Percentiles rank a stretch among this genome's conserved stretches.
Conservation (phyloP, 2,329 filamentous ascomycete genomes). For the Apiospora marii region DNA sequence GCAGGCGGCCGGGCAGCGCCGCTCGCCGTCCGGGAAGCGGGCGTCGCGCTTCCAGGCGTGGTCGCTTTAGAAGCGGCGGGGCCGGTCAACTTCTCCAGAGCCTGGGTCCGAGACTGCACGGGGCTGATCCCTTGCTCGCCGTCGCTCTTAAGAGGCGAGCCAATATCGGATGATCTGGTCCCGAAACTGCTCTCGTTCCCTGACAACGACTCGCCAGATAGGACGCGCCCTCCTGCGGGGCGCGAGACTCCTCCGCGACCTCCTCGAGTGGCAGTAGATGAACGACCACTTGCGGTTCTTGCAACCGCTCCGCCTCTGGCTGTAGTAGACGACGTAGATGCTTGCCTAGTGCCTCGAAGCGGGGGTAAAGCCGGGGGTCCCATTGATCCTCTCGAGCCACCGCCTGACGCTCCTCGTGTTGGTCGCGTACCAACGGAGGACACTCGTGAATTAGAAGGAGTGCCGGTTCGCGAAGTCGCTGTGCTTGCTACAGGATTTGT, state of each 20-base stretch:
- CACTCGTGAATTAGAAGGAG: conserved; percentile 64
- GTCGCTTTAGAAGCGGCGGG: conserved; percentile 35
- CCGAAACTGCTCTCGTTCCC: conserved; percentile 48
- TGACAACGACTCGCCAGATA: conserved; percentile 56
- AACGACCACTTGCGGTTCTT: conserved; percentile 49
- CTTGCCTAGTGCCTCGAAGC: conserved; percentile 51
- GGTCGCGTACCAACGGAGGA: conserved; percentile 53
- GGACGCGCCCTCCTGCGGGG: conserved; percentile 49
- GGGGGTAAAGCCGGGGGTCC: conserved; percentile 66
- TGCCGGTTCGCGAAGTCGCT: conserved; percentile 68
- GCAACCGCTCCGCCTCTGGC: conserved; percentile 42
- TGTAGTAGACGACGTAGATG: conserved; percentile 53
- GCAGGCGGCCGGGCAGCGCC: conserved; percentile 50
- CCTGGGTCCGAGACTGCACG: conserved; percentile 56
- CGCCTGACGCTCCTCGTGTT: conserved; percentile 62
- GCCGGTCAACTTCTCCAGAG: conserved; percentile 58
- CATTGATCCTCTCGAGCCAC: conserved; percentile 68
- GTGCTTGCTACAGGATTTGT: conserved; percentile 61
- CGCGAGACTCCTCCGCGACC: conserved; percentile 44
- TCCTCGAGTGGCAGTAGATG: conserved; percentile 39
- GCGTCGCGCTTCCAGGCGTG: conserved; percentile 43
- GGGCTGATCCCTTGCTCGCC: conserved; percentile 61
- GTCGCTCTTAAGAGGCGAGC: conserved; percentile 60
- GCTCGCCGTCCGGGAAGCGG: conserved; percentile 39
- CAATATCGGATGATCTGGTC: conserved; percentile 46